A percentile compares a stretch with the other conserved stretches of the same genome.
These are phyloP conservation scores for Albizia julibrissin DNA, from an alignment of 306 rosid species.

Conservation along the genomic window DNA sequence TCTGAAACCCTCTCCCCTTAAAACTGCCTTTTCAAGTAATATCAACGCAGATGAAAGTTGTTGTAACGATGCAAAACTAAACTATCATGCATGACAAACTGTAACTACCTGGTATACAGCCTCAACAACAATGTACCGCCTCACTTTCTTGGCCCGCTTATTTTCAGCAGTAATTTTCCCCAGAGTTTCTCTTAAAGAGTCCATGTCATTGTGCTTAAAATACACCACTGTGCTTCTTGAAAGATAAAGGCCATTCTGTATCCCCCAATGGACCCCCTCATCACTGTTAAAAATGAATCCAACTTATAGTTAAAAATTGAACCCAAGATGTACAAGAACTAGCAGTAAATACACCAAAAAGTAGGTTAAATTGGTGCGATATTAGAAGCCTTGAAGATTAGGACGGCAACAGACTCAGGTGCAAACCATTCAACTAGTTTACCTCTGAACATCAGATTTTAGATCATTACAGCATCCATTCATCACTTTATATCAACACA, in stretches of 20 bases:
- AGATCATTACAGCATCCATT: background rate
- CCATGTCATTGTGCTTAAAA: slow-evolving; percentile 92
- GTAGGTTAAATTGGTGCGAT: background rate
- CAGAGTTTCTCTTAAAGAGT: slow-evolving; percentile 72
- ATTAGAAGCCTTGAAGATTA: background rate
- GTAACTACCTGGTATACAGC: slow-evolving; percentile 86
- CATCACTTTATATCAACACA: slow-evolving; percentile 2
- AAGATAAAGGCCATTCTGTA: slow-evolving; percentile 93
- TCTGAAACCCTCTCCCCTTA: background rate
- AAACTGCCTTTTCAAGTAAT: background rate
- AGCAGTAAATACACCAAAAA: background rate
- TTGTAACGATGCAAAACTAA: background rate
- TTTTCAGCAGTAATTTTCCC: slow-evolving; percentile 66
- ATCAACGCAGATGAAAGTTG: background rate
- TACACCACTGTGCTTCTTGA: slow-evolving; percentile 92
- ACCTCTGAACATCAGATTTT: background rate
- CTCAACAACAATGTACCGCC: slow-evolving; percentile 97
- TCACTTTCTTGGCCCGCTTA: slow-evolving; percentile 66
- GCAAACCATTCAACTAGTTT: slow-evolving; percentile 4
- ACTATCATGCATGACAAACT: slow-evolving; percentile 5
- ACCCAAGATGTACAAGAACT: background rate
- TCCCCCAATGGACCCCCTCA: slow-evolving; percentile 99
- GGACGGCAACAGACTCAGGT: background rate
- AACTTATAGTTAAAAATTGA: background rate
- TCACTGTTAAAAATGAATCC: slow-evolving; percentile 55